phyloP scores from a whole-genome alignment of 495 filamentous ascomycete genomes.

The Glutinoglossum americanum region DNA sequence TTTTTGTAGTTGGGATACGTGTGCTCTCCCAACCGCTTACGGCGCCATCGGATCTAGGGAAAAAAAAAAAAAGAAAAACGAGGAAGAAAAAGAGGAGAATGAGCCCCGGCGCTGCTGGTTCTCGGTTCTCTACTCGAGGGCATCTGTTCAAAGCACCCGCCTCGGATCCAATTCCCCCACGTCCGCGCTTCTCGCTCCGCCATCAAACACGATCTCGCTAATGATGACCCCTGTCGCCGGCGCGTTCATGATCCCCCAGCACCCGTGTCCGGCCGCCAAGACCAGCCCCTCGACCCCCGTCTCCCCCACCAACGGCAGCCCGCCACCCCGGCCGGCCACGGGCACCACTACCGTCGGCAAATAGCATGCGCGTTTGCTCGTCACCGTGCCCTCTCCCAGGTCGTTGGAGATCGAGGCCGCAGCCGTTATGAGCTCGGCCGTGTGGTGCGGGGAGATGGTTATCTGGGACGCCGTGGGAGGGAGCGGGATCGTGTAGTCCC shows the following conservation, averaged over 20 bases:
- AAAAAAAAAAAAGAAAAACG: no score
- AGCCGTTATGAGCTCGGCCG: conserved; percentile 75
- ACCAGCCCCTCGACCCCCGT: conserved; percentile 57
- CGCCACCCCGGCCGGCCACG: conserved; percentile 47
- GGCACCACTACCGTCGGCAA: not conserved
- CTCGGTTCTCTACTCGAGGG: no score
- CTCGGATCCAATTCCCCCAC: conserved; percentile 15
- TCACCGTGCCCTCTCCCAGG: conserved; percentile 54
- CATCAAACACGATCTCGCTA: conserved; percentile 69
- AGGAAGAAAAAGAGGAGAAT: no score
- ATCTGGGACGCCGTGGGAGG: conserved; percentile 61
- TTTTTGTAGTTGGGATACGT: no score
- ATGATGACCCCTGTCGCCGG: conserved; percentile 80
- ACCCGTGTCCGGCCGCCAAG: conserved; percentile 80
- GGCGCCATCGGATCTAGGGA: no score
- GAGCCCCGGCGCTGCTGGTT: no score
- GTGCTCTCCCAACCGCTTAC: no score
- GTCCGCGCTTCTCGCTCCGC: conserved; percentile 54
- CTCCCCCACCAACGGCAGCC: conserved; percentile 17
- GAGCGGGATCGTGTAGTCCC: conserved; percentile 53
- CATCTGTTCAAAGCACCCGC: not conserved
- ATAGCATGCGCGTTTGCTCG: conserved; percentile 67
- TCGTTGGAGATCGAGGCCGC: conserved; percentile 46
- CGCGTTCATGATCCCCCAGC: conserved; percentile 96
- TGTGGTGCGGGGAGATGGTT: conserved; percentile 42